These are phyloP conservation scores for Chlorokybus atmophyticus DNA, from an alignment of 139 green algal species.

Conservation along the genomic window DNA sequence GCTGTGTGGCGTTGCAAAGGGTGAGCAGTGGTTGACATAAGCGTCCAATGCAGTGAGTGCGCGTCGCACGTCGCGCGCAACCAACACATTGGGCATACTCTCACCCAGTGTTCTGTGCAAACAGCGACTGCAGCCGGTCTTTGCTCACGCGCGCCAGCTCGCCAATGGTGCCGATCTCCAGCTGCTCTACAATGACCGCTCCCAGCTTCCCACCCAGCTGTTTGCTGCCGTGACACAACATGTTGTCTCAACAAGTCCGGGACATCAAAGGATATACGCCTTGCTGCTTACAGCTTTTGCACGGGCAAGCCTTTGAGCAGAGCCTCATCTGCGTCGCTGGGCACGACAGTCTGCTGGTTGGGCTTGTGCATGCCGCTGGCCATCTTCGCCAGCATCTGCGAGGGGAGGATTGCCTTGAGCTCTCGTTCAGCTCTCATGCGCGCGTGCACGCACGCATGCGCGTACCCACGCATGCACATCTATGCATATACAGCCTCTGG, in stretches of 20 bases:
- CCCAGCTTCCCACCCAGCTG: constrained; percentile 63
- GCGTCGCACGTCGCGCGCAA: too few species aligned
- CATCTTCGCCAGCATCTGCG: constrained; percentile 66
- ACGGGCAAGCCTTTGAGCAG: constrained; percentile 55
- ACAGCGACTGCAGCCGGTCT: constrained; percentile 26
- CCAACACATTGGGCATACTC: constrained; percentile 5
- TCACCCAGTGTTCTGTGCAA: constrained; percentile 25
- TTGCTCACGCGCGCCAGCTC: constrained; percentile 46
- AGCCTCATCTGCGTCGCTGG: constrained; percentile 28
- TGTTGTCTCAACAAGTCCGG: background rate
- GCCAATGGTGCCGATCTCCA: constrained; percentile 46
- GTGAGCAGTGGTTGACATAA: too few species aligned
- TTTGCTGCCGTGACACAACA: constrained; percentile 9
- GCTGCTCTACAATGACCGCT: constrained; percentile 25
- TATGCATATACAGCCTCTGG: background rate
- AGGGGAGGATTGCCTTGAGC: background rate
- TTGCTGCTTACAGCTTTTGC: constrained; percentile 37
- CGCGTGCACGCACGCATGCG: background rate
- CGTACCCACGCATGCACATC: background rate
- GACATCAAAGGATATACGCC: too few species aligned
- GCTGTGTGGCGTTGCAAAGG: too few species aligned
- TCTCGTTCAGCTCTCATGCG: too few species aligned
- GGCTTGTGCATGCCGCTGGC: constrained; percentile 71
- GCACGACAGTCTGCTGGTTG: constrained; percentile 62
- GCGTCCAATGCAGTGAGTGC: too few species aligned